Conservation (phyloP, 1,284 basidiomycete genomes). For the Exobasidium rhododendri region DNA sequence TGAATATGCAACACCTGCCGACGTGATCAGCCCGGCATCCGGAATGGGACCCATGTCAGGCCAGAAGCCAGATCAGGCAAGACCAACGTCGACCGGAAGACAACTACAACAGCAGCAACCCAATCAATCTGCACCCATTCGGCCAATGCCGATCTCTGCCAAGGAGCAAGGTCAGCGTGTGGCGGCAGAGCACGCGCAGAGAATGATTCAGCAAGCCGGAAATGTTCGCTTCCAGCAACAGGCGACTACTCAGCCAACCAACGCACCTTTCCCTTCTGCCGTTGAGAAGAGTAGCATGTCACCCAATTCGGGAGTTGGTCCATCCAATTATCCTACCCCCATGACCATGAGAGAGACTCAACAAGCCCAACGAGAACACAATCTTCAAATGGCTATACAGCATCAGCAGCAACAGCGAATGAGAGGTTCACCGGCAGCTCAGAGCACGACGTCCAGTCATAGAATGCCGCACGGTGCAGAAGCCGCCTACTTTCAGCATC, state of each 20-base stretch:
- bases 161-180: constrained; percentile 3
- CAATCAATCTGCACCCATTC: constrained; percentile 21
- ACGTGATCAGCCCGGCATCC: background rate
- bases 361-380: constrained; percentile 41
- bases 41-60: background rate
- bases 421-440: background rate
- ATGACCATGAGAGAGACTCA: constrained; percentile 49
- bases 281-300: constrained; percentile 31
- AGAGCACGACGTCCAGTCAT: background rate
- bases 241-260: constrained; percentile 33
- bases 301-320: constrained; percentile 22
- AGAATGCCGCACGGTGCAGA: background rate
- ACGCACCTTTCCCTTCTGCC: constrained; percentile 46
- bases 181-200: constrained; percentile 2
- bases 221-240: background rate
- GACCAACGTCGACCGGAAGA: background rate
- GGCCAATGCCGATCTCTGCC: background rate
- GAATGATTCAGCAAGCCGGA: background rate
- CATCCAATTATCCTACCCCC: constrained; percentile 43
- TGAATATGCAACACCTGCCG: background rate
- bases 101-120: constrained; percentile 8
- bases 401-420: constrained; percentile 17
- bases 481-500: background rate
- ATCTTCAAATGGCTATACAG: constrained; percentile 35
- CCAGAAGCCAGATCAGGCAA: background rate